Evolutionary conservation across 2,329 filamentous ascomycete species (phyloP), one percentile per base, ranked within the genome.

Genomic region (Xylariales sp.): DNA sequence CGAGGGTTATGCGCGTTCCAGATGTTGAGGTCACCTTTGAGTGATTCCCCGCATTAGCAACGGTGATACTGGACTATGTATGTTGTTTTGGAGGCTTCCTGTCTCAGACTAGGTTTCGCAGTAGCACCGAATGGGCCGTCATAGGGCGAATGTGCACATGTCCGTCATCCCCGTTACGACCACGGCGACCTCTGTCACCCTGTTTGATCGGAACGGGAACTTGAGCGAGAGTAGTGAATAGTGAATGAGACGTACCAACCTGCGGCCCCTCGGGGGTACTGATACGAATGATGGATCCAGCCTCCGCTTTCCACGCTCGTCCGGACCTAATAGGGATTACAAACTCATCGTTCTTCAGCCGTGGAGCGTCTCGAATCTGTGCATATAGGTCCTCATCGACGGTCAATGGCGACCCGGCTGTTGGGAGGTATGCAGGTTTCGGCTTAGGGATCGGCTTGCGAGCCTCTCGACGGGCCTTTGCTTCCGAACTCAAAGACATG

Each of bases 241-340:
- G 39, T 12, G 28, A n/a, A 28, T 32, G 14, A 23, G 16, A 77
- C 80, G 32, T 78, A 84, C 83, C 86, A 56, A 97, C 92, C 80
- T 97, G 93, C 0, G 93, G 89, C 0, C 93, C 93, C 62, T 90
- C 83, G 0, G 92, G 92, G 0, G 93, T 95, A 65, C 89, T 91
- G 69, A 97, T 89, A 14, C 89, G 87, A 68, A 93, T 87, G 64
- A 96, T 86, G 56, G 85, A 85, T 3, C 91, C 91, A 1, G 87
- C 87, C 0, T 88, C 85, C 0, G 91, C 92, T 55, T 86, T 83
- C 90, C 91, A 96, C 0, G 93, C 92, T 67, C 84, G 84, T 0
- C 91, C 93, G 1, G 90, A 92, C 41, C 93, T 89, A 36, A 93
- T 91, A 0, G 91, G 90, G 34, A 96, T 82, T 1, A 86, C 86